Conservation (phyloP, 345 rosid genomes). For the Streptanthus diversifolius region DNA sequence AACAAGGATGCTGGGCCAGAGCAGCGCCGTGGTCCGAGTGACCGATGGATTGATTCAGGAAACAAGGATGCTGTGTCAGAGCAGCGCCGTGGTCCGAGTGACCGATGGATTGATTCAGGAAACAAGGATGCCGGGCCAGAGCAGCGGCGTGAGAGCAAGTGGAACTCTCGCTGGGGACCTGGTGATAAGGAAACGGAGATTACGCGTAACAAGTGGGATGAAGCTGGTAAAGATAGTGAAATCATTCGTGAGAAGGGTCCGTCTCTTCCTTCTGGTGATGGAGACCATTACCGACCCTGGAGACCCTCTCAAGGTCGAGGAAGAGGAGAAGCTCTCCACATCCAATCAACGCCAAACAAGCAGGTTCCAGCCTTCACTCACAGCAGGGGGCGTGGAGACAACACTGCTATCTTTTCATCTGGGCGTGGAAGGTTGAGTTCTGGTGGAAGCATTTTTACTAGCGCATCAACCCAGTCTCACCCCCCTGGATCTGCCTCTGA, state of each 20-base stretch:
- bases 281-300: slow-evolving; percentile 76
- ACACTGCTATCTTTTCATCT: slow-evolving; percentile 44
- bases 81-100: slow-evolving; percentile 72
- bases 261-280: slow-evolving; percentile 47
- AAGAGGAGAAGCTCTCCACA: slow-evolving; percentile 70
- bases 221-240: slow-evolving; percentile 68
- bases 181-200: slow-evolving; percentile 61
- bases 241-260: slow-evolving; percentile 52
- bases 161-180: slow-evolving; percentile 99
- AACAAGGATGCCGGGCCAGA: slow-evolving; percentile 68
- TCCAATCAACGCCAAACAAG: slow-evolving; percentile 59
- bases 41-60: no score
- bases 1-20: slow-evolving; percentile 68
- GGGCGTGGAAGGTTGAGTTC: slow-evolving; percentile 63
- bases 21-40: no score
- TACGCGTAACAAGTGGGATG: slow-evolving; percentile 54
- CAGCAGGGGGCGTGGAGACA: slow-evolving; percentile 75
- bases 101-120: slow-evolving; percentile 75
- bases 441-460: slow-evolving; percentile 48
- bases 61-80: slow-evolving; percentile 65
- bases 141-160: slow-evolving; percentile 93
- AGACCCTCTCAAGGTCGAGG: slow-evolving; percentile 75
- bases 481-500: slow-evolving; percentile 41
- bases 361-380: slow-evolving; percentile 54
- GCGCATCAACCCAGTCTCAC: slow-evolving; percentile 41